Evolutionary conservation across 805 yeast genomes (phyloP).

Genomic region (Pichia sporocuriosa): DNA sequence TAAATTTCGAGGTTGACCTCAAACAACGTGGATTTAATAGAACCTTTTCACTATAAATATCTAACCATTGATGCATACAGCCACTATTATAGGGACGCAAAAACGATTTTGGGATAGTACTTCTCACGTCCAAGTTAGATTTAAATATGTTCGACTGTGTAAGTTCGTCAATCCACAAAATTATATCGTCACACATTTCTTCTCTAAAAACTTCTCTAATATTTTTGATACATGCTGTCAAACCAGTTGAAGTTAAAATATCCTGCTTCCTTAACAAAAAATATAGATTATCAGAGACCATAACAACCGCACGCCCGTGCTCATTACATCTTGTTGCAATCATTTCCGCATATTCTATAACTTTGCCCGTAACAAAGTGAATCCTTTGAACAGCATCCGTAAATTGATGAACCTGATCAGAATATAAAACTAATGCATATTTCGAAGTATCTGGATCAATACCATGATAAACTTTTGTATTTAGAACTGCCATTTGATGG

Average conservation of each 20-base stretch:
- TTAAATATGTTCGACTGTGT: constrained; percentile 48
- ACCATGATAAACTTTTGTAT: constrained; percentile 38
- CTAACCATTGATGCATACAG: constrained; percentile 16
- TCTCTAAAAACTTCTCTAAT: constrained; percentile 70
- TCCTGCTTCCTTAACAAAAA: constrained; percentile 47
- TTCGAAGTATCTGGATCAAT: constrained; percentile 39
- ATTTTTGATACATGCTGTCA: constrained; percentile 59
- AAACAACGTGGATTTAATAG: constrained; percentile 19
- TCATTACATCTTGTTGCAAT: constrained; percentile 55
- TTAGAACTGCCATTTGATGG: constrained; percentile 23
- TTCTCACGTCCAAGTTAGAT: constrained; percentile 40
- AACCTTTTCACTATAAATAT: constrained; percentile 27
- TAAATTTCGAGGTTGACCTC: constrained; percentile 1
- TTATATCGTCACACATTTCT: constrained; percentile 68
- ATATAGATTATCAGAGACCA: constrained; percentile 46
- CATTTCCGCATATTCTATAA: constrained; percentile 62
- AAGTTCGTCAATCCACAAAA: constrained; percentile 58
- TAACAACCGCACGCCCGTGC: constrained; percentile 64
- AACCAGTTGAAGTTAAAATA: constrained; percentile 54
- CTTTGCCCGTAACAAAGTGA: constrained; percentile 55
- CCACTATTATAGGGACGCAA: constrained; percentile 60
- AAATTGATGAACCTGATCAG: constrained; percentile 72
- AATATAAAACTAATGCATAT: constrained; percentile 58
- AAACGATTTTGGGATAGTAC: constrained; percentile 50
- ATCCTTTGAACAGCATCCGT: constrained; percentile 67